Conservation (phyloP, 495 filamentous ascomycete genomes). For the Talaromyces borbonicus region DNA sequence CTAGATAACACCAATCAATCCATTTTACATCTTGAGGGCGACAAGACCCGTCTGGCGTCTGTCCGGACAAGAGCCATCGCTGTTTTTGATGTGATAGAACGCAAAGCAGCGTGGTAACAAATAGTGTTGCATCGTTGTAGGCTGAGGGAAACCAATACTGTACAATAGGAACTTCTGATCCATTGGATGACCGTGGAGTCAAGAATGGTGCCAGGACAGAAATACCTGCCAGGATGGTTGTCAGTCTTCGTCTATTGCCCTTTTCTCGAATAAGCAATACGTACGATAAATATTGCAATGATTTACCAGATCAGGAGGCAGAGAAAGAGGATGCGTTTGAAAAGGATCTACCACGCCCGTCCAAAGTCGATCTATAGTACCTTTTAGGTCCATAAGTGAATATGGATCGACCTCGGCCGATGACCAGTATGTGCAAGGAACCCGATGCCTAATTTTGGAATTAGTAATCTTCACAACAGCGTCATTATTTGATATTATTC, state of each 20-base stretch:
- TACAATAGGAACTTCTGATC: background rate
- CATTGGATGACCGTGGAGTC: conserved; percentile 1
- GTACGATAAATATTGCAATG: conserved; percentile 4
- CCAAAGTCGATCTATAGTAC: background rate
- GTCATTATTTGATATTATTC: background rate
- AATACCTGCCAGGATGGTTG: background rate
- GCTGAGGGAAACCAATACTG: conserved; percentile 26
- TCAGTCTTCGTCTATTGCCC: background rate
- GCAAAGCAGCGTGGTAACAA: conserved; percentile 30
- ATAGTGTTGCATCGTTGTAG: conserved; percentile 25
- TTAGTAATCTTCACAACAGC: background rate
- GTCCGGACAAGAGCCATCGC: conserved; percentile 22
- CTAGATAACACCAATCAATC: conserved; percentile 25
- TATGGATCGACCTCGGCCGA: background rate
- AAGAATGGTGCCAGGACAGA: conserved; percentile 5
- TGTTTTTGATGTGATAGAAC: conserved; percentile 31
- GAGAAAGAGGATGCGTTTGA: background rate
- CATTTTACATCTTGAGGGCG: conserved; percentile 18
- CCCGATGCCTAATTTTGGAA: background rate
- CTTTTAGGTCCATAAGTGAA: background rate
- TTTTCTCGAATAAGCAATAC: background rate
- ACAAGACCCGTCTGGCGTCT: conserved; percentile 10
- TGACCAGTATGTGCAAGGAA: background rate
- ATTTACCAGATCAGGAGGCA: conserved; percentile 4
- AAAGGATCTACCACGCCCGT: conserved; percentile 5